Percentiles rank a stretch among this genome's conserved stretches.
Conservation (phyloP, 371 early-diverging fungal species). For the Mucor circinelloides region DNA sequence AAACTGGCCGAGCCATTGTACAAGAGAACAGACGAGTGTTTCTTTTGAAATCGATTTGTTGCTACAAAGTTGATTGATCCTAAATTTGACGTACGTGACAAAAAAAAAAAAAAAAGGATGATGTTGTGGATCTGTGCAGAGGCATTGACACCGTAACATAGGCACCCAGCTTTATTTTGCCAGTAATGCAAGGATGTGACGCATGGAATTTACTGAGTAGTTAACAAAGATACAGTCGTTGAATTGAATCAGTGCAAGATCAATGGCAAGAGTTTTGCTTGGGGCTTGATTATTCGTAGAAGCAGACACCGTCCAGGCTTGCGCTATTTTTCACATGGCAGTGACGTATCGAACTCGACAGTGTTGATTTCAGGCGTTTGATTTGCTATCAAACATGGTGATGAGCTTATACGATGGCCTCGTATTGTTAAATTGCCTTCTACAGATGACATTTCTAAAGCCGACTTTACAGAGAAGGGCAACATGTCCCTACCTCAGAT, state of each 20-base stretch:
- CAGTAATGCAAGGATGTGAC: slow-evolving; percentile 91
- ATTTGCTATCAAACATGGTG: slow-evolving; percentile 47
- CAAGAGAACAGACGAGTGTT: slow-evolving; percentile 78
- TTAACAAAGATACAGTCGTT: slow-evolving; percentile 43
- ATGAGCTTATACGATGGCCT: slow-evolving; percentile 52
- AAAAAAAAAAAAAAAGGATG: background rate
- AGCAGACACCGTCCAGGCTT: slow-evolving; percentile 81
- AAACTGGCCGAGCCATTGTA: slow-evolving; percentile 33
- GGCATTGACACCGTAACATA: slow-evolving; percentile 25
- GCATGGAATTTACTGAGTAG: slow-evolving; percentile 20
- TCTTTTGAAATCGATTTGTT: slow-evolving; percentile 88
- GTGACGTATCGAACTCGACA: slow-evolving; percentile 87
- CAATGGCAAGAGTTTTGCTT: slow-evolving; percentile 65
- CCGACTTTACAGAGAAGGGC: slow-evolving; percentile 29
- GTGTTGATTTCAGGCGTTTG: slow-evolving; percentile 48
- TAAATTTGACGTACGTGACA: slow-evolving; percentile 46
- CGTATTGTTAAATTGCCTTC: slow-evolving; percentile 30
- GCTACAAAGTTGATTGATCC: slow-evolving; percentile 68
- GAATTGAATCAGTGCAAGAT: slow-evolving; percentile 55
- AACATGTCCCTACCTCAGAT: slow-evolving; percentile 33
- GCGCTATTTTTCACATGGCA: slow-evolving; percentile 95
- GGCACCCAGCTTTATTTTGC: slow-evolving; percentile 81
- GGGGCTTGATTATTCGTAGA: slow-evolving; percentile 84
- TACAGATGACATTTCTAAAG: slow-evolving; percentile 26
- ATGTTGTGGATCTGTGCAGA: no score